Evolutionary conservation across 345 rosid species (phyloP), one percentile per base, ranked within the genome.

Genomic region (Arabidopsis suecica): DNA sequence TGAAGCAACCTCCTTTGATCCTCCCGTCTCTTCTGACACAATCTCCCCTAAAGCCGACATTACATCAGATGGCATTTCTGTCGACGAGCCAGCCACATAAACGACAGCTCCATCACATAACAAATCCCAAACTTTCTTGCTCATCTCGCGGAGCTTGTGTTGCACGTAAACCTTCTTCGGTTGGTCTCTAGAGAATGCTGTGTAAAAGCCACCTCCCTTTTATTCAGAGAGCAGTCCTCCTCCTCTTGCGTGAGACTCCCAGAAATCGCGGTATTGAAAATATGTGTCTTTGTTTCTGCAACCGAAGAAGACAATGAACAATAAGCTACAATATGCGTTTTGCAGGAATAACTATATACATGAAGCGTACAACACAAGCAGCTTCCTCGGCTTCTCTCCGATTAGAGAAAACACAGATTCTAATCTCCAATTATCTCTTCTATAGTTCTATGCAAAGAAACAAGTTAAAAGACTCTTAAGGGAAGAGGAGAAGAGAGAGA

Each of bases 171-270:
- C 82, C 83, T 95, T 92, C 72, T 87, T 88, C 10, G 90, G 87
- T 56, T 95, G 97, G 78, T 95, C 93, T 78, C 99, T 90, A 40
- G 99, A 95, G 79, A 95, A 92, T 30, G 97, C 96, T 20, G 83
- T 82, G 33, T 84, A 88, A 77, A 92, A 88, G 28, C 99, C 96
- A 2, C 99, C 97, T 2, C 95, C 91, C 44, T 83, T 86, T 28
- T 74, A 84, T 81, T 92, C 89, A 0, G 94, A 90, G 61, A 92
- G 91, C 41, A 90, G 68, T 9, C 93, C 83, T 79, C 71, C 96
- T 13, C 42, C 68, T 78, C 65, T 68, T 12, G 89, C 65, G 32
- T 89, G 96, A n/a, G 73, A 82, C 71, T 81, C 74, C 99, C 97
- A 95, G 44, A 92, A 85, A 44, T 92, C 96, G 59, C 49, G 80